A percentile compares a stretch with the other conserved stretches of the same genome.
phyloP scores from a whole-genome alignment of 768 basidiomycete species.

The Panus rudis region DNA sequence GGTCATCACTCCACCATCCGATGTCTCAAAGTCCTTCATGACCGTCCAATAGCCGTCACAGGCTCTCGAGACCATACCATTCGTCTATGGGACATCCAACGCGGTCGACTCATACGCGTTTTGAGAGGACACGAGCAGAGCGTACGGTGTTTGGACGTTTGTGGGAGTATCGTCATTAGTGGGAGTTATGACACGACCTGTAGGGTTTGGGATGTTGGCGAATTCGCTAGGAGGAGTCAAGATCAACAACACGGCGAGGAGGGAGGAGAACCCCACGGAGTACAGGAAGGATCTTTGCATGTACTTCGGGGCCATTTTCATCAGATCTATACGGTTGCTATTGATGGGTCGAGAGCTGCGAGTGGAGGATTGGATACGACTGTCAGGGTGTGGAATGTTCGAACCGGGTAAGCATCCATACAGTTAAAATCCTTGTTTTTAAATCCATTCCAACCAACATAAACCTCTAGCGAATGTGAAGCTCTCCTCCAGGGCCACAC shows the following conservation, averaged over 20 bases:
- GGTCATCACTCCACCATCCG: conserved; percentile 91
- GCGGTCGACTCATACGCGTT: conserved; percentile 56
- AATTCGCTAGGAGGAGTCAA: no score
- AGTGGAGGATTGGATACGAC: conserved; percentile 93
- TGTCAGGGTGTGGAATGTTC: conserved; percentile 84
- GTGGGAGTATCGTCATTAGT: conserved; percentile 76
- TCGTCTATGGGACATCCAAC: conserved; percentile 90
- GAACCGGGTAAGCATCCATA: conserved; percentile 65
- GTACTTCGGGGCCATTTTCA: conserved; percentile 78
- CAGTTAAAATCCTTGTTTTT: neutral
- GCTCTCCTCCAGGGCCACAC: conserved; percentile 90
- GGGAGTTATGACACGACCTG: conserved; percentile 92
- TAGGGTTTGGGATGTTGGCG: conserved; percentile 86
- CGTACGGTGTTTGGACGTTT: conserved; percentile 85
- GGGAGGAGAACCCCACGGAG: conserved; percentile 76
- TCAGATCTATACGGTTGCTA: conserved; percentile 88
- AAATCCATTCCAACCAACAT: neutral
- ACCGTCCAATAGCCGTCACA: conserved; percentile 81
- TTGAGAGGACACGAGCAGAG: conserved; percentile 74
- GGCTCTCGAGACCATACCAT: conserved; percentile 85
- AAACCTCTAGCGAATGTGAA: conserved; percentile 53
- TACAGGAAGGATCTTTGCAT: no score
- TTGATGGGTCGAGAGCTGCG: conserved; percentile 75
- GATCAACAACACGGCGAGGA: no score
- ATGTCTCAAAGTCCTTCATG: conserved; percentile 82